Conservation (phyloP, 108 stramenopile genomes). For the Cylindrotheca closterium region DNA sequence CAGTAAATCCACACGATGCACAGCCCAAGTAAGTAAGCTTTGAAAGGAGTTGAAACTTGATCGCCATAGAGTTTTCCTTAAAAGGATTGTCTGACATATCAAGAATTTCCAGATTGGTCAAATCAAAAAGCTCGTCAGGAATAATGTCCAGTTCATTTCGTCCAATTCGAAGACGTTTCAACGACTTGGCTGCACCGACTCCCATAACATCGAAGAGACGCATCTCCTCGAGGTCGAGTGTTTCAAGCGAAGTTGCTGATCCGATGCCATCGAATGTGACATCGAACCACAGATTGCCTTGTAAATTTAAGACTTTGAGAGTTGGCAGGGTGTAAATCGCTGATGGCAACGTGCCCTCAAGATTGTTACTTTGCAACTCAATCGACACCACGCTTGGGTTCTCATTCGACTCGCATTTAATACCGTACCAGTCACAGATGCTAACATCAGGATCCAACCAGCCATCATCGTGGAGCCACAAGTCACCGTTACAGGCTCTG, state of each 20-base stretch:
- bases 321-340: conserved; percentile 31
- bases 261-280: conserved; percentile 67
- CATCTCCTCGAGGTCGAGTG: conserved; percentile 40
- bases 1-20: conserved; percentile 27
- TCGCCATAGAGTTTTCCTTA: conserved; percentile 5
- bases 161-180: conserved; percentile 59
- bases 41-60: conserved; percentile 12
- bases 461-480: conserved; percentile 35
- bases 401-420: conserved; percentile 38
- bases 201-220: conserved; percentile 34
- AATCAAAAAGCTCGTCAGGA: conserved; percentile 21
- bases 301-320: conserved; percentile 34
- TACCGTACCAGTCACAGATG: conserved; percentile 55
- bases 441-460: conserved; percentile 46
- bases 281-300: conserved; percentile 51
- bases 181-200: conserved; percentile 34
- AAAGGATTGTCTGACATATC: conserved; percentile 34
- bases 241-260: conserved; percentile 32
- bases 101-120: conserved; percentile 20
- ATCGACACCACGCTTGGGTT: conserved; percentile 38
- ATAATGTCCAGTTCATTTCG: conserved; percentile 55
- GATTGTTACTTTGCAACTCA: conserved; percentile 26
- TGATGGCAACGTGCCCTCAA: conserved; percentile 12
- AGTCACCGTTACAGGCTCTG: conserved; percentile 26
- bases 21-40: conserved; percentile 24